Evolutionary conservation across 2,329 filamentous ascomycete genomes (phyloP).

Genomic region (Rutstroemia sp.): DNA sequence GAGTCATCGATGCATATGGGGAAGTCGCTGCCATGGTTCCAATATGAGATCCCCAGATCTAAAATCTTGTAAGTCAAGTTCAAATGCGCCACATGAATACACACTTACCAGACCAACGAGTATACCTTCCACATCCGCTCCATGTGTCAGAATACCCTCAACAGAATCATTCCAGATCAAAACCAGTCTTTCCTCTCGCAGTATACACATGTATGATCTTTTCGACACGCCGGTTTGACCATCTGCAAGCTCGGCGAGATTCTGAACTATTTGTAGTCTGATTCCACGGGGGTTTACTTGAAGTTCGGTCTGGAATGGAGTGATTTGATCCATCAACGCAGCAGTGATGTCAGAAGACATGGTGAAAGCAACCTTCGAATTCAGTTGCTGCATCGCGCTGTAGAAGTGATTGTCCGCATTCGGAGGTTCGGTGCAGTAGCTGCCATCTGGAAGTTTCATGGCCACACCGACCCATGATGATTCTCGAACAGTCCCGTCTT

Average conservation of each 20-base stretch:
- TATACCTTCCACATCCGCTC: slow-evolving; percentile 16
- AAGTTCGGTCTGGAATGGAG: slow-evolving; percentile 16
- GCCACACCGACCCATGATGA: slow-evolving; percentile 14
- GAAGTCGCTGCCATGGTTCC: slow-evolving; percentile 12
- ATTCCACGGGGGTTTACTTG: slow-evolving; percentile 11
- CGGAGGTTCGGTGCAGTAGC: slow-evolving; percentile 13
- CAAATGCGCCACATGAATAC: neutral
- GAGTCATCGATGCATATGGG: slow-evolving; percentile 11
- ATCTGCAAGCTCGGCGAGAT: slow-evolving; percentile 41
- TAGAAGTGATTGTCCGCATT: slow-evolving; percentile 10
- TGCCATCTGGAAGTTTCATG: slow-evolving; percentile 15
- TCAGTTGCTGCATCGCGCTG: slow-evolving; percentile 9
- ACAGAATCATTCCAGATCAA: slow-evolving; percentile 20
- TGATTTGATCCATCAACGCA: slow-evolving; percentile 21
- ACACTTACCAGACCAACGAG: slow-evolving; percentile 15
- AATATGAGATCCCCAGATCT: slow-evolving; percentile 21
- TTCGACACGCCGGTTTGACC: slow-evolving; percentile 6
- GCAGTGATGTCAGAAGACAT: slow-evolving; percentile 41
- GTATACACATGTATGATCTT: slow-evolving; percentile 14
- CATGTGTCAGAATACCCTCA: slow-evolving; percentile 17
- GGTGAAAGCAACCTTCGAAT: slow-evolving; percentile 35
- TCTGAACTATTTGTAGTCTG: slow-evolving; percentile 34
- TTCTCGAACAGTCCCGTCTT: slow-evolving; percentile 10
- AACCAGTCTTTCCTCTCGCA: slow-evolving; percentile 16
- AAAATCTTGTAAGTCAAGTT: neutral